These are phyloP conservation scores for Ganoderma resinaceum DNA, from an alignment of 1,284 basidiomycete genomes.

Conservation along the genomic window DNA sequence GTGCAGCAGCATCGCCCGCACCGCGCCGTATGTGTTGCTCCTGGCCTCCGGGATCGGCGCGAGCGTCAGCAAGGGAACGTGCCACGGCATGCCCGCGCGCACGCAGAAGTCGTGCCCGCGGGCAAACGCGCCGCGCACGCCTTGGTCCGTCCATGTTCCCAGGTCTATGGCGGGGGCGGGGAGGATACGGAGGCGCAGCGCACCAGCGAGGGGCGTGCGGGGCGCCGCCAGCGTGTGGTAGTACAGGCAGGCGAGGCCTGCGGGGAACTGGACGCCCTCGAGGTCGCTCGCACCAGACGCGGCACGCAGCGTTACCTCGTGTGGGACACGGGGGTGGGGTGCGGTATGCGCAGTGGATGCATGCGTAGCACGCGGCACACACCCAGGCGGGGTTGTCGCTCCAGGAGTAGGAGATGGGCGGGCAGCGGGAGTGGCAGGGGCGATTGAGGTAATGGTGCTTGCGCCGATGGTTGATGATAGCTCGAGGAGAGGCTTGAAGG, in stretches of 20 bases:
- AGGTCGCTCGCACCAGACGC: not conserved
- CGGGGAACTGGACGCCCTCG: not conserved
- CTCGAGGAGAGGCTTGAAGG: not conserved
- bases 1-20: not conserved
- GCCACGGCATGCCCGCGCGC: not conserved
- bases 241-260: not conserved
- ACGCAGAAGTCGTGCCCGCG: not conserved
- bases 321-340: not conserved
- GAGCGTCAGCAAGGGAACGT: not conserved
- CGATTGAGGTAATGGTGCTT: not conserved
- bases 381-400: not conserved
- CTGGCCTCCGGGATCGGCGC: no score
- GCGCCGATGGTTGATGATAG: not conserved
- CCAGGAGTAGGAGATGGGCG: not conserved
- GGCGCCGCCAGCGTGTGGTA: not conserved
- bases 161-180: not conserved
- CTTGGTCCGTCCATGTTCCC: not conserved
- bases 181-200: not conserved
- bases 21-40: not conserved
- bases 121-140: not conserved
- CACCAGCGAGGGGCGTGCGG: not conserved
- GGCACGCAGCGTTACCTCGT: not conserved
- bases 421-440: no score
- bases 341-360: not conserved
- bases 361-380: not conserved